These are phyloP conservation scores for Metarhizium brunneum DNA, from an alignment of 2,329 filamentous ascomycete genomes.

Conservation along the genomic window DNA sequence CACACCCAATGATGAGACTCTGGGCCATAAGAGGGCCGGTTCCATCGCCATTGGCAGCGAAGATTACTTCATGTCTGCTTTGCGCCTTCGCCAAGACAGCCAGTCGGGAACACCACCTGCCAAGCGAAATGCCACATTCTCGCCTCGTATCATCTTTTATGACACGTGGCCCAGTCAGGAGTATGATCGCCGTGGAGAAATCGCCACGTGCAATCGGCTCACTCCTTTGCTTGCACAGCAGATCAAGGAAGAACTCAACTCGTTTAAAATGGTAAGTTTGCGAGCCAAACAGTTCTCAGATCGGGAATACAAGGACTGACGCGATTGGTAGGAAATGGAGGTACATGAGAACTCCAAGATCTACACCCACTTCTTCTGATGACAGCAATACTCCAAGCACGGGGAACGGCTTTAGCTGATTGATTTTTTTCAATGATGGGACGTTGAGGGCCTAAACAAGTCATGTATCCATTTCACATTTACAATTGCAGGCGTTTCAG, in stretches of 20 bases:
- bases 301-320: constrained; percentile 25
- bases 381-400: constrained; percentile 20
- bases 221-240: constrained; percentile 97
- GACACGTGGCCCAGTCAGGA: constrained; percentile 95
- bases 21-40: constrained; percentile 56
- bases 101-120: constrained; percentile 74
- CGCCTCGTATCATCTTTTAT: constrained; percentile 85
- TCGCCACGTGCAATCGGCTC: constrained; percentile 94
- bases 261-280: constrained; percentile 74
- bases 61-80: constrained; percentile 79
- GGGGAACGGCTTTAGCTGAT: constrained; percentile 15
- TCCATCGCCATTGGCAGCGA: constrained; percentile 69
- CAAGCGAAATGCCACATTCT: constrained; percentile 66
- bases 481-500: constrained; percentile 39
- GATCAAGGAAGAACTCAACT: constrained; percentile 98
- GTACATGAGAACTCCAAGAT: constrained; percentile 98
- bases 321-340: constrained; percentile 77
- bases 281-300: neutral
- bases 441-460: constrained; percentile 15
- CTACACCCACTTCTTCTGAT: constrained; percentile 99
- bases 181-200: constrained; percentile 90
- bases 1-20: constrained; percentile 72
- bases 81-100: constrained; percentile 64
- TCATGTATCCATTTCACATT: constrained; percentile 43
- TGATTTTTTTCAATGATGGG: constrained; percentile 17